phyloP scores from a whole-genome alignment of 768 basidiomycete genomes.

The Podaxis sp. region DNA sequence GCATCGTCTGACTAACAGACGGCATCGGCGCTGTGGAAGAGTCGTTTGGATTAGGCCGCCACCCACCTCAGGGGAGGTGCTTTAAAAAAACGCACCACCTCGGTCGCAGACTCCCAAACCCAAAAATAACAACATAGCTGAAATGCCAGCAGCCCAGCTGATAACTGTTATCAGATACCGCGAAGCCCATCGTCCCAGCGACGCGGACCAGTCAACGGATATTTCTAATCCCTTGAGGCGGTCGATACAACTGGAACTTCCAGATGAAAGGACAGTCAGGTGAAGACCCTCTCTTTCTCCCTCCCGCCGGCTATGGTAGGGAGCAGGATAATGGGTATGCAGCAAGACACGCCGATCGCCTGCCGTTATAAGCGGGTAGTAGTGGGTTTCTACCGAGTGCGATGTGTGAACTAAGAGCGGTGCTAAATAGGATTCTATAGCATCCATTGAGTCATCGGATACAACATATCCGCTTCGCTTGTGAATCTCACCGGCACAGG shows the following conservation, averaged over 20 bases:
- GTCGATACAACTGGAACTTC: slow-evolving; percentile 45
- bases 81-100: slow-evolving; percentile 21
- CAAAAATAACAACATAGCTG: slow-evolving; percentile 53
- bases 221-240: slow-evolving; percentile 43
- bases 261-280: slow-evolving; percentile 61
- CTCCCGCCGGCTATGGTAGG: slow-evolving; percentile 51
- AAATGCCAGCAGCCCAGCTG: slow-evolving; percentile 76
- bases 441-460: slow-evolving; percentile 8
- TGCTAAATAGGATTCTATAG: slow-evolving; percentile 51
- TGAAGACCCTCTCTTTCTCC: slow-evolving; percentile 39
- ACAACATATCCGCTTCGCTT: slow-evolving; percentile 22
- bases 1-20: slow-evolving; percentile 49
- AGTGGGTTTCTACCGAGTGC: slow-evolving; percentile 61
- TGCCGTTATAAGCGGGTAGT: slow-evolving; percentile 49
- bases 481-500: slow-evolving; percentile 31
- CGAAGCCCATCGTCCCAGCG: slow-evolving; percentile 66
- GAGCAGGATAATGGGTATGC: slow-evolving; percentile 68
- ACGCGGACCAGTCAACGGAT: slow-evolving; percentile 69
- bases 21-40: slow-evolving; percentile 40
- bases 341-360: slow-evolving; percentile 46
- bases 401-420: slow-evolving; percentile 71
- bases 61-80: not conserved
- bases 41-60: not conserved
- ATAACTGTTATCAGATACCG: slow-evolving; percentile 75
- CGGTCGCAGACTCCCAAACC: slow-evolving; percentile 33